Percentiles rank a stretch among this genome's conserved stretches.
phyloP scores from a whole-genome alignment of 2,329 filamentous ascomycete species.

The Paracoccidioides brasiliensis region DNA sequence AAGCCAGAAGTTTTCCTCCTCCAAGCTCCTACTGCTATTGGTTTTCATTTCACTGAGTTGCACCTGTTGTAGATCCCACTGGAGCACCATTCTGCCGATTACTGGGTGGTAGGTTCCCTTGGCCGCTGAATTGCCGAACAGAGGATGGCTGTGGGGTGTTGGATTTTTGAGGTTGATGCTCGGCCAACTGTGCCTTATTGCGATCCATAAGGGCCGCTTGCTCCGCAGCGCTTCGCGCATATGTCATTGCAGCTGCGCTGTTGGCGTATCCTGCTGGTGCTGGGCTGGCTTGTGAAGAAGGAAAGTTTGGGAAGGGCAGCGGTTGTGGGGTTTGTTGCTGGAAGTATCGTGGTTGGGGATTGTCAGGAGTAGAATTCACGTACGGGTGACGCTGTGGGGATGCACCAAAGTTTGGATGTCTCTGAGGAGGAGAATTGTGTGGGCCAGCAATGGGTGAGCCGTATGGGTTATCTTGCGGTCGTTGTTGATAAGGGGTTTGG shows the following conservation, averaged over 20 bases:
- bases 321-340: slow-evolving; percentile 19
- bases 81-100: slow-evolving; percentile 1
- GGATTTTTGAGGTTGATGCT: slow-evolving; percentile 21
- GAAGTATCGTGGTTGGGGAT: slow-evolving; percentile 20
- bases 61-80: not conserved
- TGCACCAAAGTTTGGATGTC: slow-evolving; percentile 19
- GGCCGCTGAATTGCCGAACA: slow-evolving; percentile 3
- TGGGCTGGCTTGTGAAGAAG: slow-evolving; percentile 19
- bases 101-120: slow-evolving; percentile 2
- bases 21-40: not conserved
- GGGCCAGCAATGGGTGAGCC: slow-evolving; percentile 13
- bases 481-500: slow-evolving; percentile 10
- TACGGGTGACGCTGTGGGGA: slow-evolving; percentile 25
- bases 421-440: slow-evolving; percentile 23
- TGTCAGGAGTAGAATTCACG: slow-evolving; percentile 19
- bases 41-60: not conserved
- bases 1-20: not conserved
- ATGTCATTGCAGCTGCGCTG: slow-evolving; percentile 23
- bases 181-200: slow-evolving; percentile 26
- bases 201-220: slow-evolving; percentile 28
- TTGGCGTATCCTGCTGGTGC: slow-evolving; percentile 22
- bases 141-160: slow-evolving; percentile 21
- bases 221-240: slow-evolving; percentile 28
- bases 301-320: slow-evolving; percentile 19
- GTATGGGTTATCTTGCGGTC: slow-evolving; percentile 17